Percentiles rank a stretch among this genome's conserved stretches.
These are phyloP conservation scores for Zizania latifolia DNA, from an alignment of 176 grass and related monocot species.

Conservation along the genomic window DNA sequence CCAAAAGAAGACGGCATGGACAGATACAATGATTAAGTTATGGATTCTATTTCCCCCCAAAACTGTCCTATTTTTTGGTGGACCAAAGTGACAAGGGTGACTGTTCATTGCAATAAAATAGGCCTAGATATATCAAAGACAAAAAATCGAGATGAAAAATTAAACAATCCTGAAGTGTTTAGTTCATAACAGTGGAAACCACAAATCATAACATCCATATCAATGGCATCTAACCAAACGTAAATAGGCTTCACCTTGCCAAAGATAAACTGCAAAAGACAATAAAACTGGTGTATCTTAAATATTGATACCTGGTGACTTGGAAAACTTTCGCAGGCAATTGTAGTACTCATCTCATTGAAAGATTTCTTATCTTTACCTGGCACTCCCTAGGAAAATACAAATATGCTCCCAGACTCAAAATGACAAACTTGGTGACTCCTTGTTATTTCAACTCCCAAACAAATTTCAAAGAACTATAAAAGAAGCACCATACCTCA, in stretches of 20 bases:
- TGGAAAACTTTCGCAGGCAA: slow-evolving; percentile 12
- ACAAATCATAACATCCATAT: slow-evolving; percentile 11
- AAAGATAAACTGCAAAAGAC: slow-evolving; percentile 2
- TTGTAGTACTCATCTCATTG: slow-evolving; percentile 18
- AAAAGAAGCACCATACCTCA: slow-evolving; percentile 38
- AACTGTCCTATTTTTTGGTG: neutral
- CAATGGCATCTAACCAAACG: slow-evolving; percentile 15
- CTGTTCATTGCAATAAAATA: slow-evolving; percentile 8
- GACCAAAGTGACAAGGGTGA: neutral
- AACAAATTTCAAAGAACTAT: slow-evolving; percentile 16
- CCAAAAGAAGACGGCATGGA: slow-evolving; percentile 1
- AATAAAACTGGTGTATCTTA: slow-evolving; percentile 3
- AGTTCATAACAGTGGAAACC: slow-evolving; percentile 1
- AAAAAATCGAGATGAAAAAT: slow-evolving; percentile 1
- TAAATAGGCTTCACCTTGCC: neutral
- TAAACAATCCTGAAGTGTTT: slow-evolving; percentile 1
- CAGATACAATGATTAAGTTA: neutral
- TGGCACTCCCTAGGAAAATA: slow-evolving; percentile 45
- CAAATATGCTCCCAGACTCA: slow-evolving; percentile 18
- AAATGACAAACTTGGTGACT: neutral
- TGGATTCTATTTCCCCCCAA: neutral
- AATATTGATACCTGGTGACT: slow-evolving; percentile 15
- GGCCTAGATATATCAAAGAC: neutral
- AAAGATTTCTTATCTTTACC: slow-evolving; percentile 40
- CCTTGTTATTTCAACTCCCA: neutral